These are phyloP conservation scores for Botrytis hyacinthi DNA, from an alignment of 2,329 filamentous ascomycete genomes.

Conservation along the genomic window DNA sequence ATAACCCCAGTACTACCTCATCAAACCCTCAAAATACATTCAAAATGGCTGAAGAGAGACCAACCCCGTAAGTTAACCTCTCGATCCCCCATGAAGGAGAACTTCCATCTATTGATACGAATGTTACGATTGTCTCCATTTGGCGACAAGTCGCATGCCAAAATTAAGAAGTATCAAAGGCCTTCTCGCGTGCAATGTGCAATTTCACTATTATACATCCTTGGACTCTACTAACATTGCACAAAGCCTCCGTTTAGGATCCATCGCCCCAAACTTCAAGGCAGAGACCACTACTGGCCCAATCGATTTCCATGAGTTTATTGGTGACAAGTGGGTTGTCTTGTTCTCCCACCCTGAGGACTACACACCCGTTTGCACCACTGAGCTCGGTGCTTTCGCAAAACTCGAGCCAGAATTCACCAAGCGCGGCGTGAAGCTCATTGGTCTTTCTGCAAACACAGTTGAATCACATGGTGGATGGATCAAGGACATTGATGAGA, in stretches of 20 bases:
- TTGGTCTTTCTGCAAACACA: conserved; percentile 85
- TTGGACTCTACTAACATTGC: background rate
- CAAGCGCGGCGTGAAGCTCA: conserved; percentile 85
- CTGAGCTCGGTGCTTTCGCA: conserved; percentile 89
- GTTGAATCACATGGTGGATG: conserved; percentile 80
- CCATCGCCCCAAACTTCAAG: conserved; percentile 75
- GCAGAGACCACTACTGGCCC: conserved; percentile 75
- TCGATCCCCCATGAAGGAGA: background rate
- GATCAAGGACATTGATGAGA: conserved; percentile 86
- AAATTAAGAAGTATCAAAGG: too few relatives aligned
- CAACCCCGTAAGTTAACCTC: conserved; percentile 26
- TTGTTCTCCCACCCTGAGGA: conserved; percentile 86
- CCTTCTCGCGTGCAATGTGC: too few relatives aligned
- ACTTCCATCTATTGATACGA: background rate
- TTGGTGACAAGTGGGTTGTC: conserved; percentile 75
- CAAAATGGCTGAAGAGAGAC: conserved; percentile 26
- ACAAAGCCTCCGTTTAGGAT: conserved; percentile 61
- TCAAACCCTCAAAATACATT: background rate
- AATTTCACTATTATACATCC: too few relatives aligned
- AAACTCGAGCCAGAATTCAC: conserved; percentile 86
- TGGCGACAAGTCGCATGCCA: too few relatives aligned
- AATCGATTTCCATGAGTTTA: conserved; percentile 81
- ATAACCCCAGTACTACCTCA: background rate
- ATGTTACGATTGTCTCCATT: background rate
- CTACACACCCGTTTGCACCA: conserved; percentile 94